Evolutionary conservation across 441 rosid species (phyloP).

Genomic region (Gossypium aridum): DNA sequence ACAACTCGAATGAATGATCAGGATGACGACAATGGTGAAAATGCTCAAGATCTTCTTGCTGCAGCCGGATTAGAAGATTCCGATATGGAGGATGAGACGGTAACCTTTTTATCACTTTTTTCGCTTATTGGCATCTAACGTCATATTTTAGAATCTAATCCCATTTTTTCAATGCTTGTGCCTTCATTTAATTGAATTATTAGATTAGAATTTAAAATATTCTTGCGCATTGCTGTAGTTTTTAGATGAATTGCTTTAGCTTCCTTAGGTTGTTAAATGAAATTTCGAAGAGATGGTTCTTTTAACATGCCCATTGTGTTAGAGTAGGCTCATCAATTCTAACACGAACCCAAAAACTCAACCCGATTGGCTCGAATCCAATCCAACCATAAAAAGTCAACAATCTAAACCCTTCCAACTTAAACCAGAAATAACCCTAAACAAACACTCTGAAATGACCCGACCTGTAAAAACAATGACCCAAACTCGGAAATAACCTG

Average conservation of each 20-base stretch:
- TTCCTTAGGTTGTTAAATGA: neutral
- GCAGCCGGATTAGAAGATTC: constrained; percentile 98
- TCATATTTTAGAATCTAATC: neutral
- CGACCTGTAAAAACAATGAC: too few species aligned
- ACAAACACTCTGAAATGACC: too few species aligned
- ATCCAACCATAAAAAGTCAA: too few species aligned
- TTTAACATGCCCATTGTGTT: neutral
- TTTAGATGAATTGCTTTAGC: neutral
- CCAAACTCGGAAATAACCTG: too few species aligned
- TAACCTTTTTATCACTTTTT: constrained; percentile 6
- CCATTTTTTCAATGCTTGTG: neutral
- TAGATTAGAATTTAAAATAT: neutral
- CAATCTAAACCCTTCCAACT: too few species aligned
- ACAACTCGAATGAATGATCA: constrained; percentile 38
- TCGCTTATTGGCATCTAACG: neutral
- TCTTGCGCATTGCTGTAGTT: neutral
- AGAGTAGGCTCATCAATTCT: too few species aligned
- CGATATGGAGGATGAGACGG: constrained; percentile 71
- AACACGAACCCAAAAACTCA: too few species aligned
- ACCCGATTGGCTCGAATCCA: too few species aligned
- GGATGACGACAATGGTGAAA: constrained; percentile 54
- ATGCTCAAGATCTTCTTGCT: constrained; percentile 77
- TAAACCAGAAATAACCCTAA: too few species aligned
- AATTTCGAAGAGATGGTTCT: neutral
- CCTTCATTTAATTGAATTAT: neutral